A percentile compares a stretch with the other conserved stretches of the same genome.
These are phyloP conservation scores for Diplodia mutila DNA, from an alignment of 2,329 filamentous ascomycete genomes.

Conservation along the genomic window DNA sequence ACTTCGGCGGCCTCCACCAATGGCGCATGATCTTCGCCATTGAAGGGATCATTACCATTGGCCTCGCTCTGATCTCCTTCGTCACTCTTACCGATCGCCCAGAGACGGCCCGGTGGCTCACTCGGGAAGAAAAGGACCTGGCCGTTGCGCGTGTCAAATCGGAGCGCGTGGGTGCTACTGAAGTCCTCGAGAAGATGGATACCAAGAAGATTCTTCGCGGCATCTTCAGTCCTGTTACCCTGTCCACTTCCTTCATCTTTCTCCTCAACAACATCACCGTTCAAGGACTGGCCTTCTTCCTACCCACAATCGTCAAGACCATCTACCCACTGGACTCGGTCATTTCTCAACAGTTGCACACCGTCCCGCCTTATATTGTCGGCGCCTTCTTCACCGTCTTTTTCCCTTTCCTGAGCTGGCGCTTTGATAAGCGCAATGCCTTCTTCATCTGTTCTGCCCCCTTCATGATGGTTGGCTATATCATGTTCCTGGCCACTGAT, in stretches of 20 bases:
- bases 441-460: constrained; percentile 65
- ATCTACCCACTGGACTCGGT: constrained; percentile 65
- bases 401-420: constrained; percentile 65
- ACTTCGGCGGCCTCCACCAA: constrained; percentile 58
- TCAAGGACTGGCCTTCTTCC: constrained; percentile 71
- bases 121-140: constrained; percentile 66
- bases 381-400: constrained; percentile 69
- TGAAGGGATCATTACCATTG: constrained; percentile 68
- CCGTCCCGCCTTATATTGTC: constrained; percentile 71
- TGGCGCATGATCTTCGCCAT: constrained; percentile 76
- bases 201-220: constrained; percentile 62
- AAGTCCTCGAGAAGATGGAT: constrained; percentile 67
- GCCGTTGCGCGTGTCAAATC: constrained; percentile 70
- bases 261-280: constrained; percentile 71
- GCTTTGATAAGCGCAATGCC: constrained; percentile 61
- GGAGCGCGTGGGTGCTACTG: constrained; percentile 65
- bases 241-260: constrained; percentile 63
- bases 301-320: constrained; percentile 69
- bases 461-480: constrained; percentile 69
- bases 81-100: constrained; percentile 70
- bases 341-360: constrained; percentile 69
- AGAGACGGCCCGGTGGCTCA: constrained; percentile 68
- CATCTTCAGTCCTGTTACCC: constrained; percentile 65
- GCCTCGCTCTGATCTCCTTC: constrained; percentile 63
- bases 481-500: constrained; percentile 67